These are phyloP conservation scores for Mesotaenium endlicherianum DNA, from an alignment of 139 green algal species.

Conservation along the genomic window DNA sequence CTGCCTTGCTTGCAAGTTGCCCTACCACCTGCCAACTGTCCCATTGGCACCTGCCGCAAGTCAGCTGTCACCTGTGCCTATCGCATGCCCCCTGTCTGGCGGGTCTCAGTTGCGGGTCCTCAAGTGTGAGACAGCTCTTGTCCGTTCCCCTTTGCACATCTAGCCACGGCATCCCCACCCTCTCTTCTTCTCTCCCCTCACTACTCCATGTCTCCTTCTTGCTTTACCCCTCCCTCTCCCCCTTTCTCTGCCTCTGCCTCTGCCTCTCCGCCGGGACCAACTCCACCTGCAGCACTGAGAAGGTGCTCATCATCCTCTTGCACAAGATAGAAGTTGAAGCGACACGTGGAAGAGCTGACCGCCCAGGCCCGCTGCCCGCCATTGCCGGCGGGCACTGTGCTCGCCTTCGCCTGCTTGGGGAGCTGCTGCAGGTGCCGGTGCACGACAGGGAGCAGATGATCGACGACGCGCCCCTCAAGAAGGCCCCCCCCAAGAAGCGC, in stretches of 20 bases:
- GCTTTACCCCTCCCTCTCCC: slow-evolving; percentile 25
- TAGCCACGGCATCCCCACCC: too few relatives aligned
- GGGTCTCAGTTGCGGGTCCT: not conserved
- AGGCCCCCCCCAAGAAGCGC: not conserved
- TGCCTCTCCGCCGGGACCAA: not conserved
- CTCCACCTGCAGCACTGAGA: not conserved
- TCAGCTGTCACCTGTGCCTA: too few relatives aligned
- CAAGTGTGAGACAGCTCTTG: not conserved
- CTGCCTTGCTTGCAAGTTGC: too few relatives aligned
- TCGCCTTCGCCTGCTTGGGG: not conserved
- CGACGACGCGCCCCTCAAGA: not conserved
- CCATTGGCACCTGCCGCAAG: too few relatives aligned
- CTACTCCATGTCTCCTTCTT: not conserved
- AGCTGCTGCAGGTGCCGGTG: not conserved
- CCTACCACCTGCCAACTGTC: too few relatives aligned
- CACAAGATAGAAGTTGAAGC: not conserved
- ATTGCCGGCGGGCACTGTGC: not conserved
- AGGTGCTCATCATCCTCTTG: not conserved
- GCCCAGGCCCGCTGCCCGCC: not conserved
- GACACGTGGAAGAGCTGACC: not conserved
- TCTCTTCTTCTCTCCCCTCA: slow-evolving; percentile 3
- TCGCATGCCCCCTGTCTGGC: too few relatives aligned
- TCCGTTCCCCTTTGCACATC: not conserved
- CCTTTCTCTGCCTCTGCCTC: slow-evolving; percentile 32
- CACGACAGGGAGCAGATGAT: too few relatives aligned